phyloP scores from a whole-genome alignment of 192 early-diverging fungal genomes.

The Linnemannia hyalina region DNA sequence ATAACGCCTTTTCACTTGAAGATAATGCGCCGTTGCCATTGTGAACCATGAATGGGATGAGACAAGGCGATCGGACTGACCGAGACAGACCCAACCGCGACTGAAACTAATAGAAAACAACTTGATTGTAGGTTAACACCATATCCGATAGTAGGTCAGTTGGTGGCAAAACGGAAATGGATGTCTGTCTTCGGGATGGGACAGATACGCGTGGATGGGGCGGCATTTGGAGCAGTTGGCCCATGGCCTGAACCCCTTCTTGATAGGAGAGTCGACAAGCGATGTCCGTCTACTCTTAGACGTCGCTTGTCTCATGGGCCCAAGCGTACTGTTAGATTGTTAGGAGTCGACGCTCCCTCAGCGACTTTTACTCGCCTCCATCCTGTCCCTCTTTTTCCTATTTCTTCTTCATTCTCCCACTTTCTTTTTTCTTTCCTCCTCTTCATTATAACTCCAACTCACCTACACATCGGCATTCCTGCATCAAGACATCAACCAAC shows the following conservation, averaged over 20 bases:
- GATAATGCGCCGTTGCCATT: not conserved
- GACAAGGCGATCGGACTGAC: not conserved
- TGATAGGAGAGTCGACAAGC: too few species aligned
- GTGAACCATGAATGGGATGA: not conserved
- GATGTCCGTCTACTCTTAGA: too few species aligned
- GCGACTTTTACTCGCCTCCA: not conserved
- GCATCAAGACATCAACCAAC: not conserved
- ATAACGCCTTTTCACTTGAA: too few species aligned
- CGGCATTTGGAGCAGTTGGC: too few species aligned
- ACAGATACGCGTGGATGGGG: too few species aligned
- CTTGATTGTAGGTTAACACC: not conserved
- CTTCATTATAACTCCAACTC: not conserved
- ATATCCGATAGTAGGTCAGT: not conserved
- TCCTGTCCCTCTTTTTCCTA: not conserved
- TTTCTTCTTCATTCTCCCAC: not conserved
- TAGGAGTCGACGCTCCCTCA: not conserved
- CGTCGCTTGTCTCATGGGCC: too few species aligned
- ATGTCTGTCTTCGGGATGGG: too few species aligned
- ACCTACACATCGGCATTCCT: not conserved
- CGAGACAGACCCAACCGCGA: not conserved
- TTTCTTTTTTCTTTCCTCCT: not conserved
- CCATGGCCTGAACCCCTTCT: too few species aligned
- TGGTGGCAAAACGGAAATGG: not conserved
- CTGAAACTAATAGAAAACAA: not conserved
- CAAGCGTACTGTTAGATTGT: not conserved